Percentiles rank a stretch among this genome's conserved stretches.
These are phyloP conservation scores for Scedosporium aurantiacum DNA, from an alignment of 2,329 filamentous ascomycete species.

Conservation along the genomic window DNA sequence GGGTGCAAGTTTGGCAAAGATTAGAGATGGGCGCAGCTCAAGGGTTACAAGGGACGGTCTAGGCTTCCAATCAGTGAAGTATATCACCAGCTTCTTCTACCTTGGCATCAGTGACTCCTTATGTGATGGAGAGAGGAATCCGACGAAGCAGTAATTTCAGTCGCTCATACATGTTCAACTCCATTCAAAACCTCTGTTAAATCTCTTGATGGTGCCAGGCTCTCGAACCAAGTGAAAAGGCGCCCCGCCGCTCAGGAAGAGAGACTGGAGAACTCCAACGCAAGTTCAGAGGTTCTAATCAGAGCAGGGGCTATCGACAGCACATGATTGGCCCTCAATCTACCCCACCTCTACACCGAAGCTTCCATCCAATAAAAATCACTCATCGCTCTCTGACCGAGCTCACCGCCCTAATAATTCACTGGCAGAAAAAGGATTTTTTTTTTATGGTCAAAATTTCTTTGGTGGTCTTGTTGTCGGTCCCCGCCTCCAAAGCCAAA, in stretches of 20 bases:
- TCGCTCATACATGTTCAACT: too few species aligned
- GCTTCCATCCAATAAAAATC: background rate
- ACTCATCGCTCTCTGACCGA: background rate
- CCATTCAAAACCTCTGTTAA: background rate
- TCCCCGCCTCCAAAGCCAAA: background rate
- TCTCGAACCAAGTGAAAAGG: background rate
- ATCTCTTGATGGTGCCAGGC: background rate
- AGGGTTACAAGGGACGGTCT: background rate
- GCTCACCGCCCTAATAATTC: conserved; percentile 2
- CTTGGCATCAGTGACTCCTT: background rate
- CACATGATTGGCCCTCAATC: background rate
- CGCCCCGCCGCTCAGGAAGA: too few species aligned
- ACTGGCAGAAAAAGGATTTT: conserved; percentile 7
- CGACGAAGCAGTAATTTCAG: too few species aligned
- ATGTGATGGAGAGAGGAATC: too few species aligned
- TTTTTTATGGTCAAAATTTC: background rate
- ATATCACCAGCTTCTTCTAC: background rate
- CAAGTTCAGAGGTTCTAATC: background rate
- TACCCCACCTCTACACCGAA: conserved; percentile 2
- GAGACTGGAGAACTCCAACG: too few species aligned
- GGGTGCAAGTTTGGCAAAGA: background rate
- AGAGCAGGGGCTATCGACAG: background rate
- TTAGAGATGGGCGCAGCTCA: background rate
- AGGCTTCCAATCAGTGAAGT: background rate
- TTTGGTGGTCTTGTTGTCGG: background rate